Base-by-base conservation (phyloP, 768 basidiomycete species). In the Hemileccinum impolitum region DNA sequence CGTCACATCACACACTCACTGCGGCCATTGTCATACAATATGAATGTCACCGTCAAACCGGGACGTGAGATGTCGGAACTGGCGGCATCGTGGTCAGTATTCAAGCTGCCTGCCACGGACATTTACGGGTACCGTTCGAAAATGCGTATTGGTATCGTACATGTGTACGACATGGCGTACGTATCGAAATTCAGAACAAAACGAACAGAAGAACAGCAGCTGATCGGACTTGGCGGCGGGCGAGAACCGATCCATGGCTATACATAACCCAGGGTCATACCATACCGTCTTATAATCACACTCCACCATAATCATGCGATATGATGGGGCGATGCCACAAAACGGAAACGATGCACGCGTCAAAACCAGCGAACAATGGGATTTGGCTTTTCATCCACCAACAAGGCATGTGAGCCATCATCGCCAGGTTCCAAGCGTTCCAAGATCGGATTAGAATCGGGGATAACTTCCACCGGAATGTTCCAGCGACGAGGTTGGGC, bases 341-440 rank as follows among this genome's bases (percentile, higher is more conserved):
- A 9, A 30, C 28, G 11, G 8, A 30, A 30, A 8, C 8, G 9
- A 30, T 30, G 9, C 9, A 8, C 28, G 13, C 25, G 50, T 51
- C 45, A 42, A 51, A 47, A 37, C 35, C 30, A 43, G 50, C 50
- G 40, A 43, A 51, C 50, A 47, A 51, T 51, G 45, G 43, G 2
- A 4, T 37, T 12, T 18, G 26, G 18, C 26, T 30, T 30, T 30
- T 30, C 26, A 45, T 28, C 25, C 17, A 19, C 25, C 25, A 13
- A 18, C 7, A 3, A 14, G 6, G 43, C 34, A 35, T 41, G 28
- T 18, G 40, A 41, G 40, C 11, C n/a, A 10, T 41, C 17, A 13
- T 4, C 28, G 40, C 40, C 8, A n/a, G 17, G 28, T 9, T 18
- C 17, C 17, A 30, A 30, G n/a, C n/a, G n/a, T n/a, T n/a, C n/a